Percentiles rank a stretch among this genome's conserved stretches.
These are phyloP conservation scores for Achaetomiella virescens DNA, from an alignment of 495 filamentous ascomycete genomes.

Conservation along the genomic window DNA sequence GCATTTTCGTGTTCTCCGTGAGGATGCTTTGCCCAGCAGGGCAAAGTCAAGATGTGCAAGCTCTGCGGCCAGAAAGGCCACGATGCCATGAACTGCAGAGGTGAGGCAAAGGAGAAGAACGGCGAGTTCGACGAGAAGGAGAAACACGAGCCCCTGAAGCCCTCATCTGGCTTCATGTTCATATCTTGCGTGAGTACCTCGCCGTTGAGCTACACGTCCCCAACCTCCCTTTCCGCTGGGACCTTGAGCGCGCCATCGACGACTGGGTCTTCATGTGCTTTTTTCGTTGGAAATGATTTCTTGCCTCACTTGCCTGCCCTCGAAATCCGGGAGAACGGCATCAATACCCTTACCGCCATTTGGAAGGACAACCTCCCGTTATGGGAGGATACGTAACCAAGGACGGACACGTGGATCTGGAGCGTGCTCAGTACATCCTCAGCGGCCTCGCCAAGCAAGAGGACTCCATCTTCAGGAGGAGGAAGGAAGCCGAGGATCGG, in stretches of 20 bases:
- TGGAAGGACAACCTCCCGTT: constrained; percentile 84
- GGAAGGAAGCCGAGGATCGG: constrained; percentile 75
- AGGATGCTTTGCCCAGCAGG: constrained; percentile 91
- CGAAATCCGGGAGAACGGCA: constrained; percentile 94
- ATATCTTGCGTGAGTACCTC: constrained; percentile 86
- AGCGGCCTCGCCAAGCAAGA: constrained; percentile 89
- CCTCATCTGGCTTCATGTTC: constrained; percentile 97
- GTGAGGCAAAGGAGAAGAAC: constrained; percentile 74
- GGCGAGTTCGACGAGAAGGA: constrained; percentile 84
- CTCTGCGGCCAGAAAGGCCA: constrained; percentile 90
- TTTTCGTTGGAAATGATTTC: constrained; percentile 99
- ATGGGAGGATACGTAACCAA: constrained; percentile 96
- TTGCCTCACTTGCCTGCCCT: constrained; percentile 92
- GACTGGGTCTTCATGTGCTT: constrained; percentile 99
- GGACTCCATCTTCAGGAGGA: constrained; percentile 83
- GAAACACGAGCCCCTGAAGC: constrained; percentile 61
- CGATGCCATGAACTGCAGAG: constrained; percentile 73
- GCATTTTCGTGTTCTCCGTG: constrained; percentile 91
- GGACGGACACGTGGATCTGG: constrained; percentile 85
- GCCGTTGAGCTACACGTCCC: constrained; percentile 81
- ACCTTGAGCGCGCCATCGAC: constrained; percentile 93
- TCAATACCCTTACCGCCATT: constrained; percentile 90
- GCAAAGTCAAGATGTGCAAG: constrained; percentile 69
- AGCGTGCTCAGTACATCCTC: constrained; percentile 81
- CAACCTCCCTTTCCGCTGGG: constrained; percentile 66